Evolutionary conservation across 495 filamentous ascomycete genomes (phyloP).

Genomic region (Apiosordaria backusii): DNA sequence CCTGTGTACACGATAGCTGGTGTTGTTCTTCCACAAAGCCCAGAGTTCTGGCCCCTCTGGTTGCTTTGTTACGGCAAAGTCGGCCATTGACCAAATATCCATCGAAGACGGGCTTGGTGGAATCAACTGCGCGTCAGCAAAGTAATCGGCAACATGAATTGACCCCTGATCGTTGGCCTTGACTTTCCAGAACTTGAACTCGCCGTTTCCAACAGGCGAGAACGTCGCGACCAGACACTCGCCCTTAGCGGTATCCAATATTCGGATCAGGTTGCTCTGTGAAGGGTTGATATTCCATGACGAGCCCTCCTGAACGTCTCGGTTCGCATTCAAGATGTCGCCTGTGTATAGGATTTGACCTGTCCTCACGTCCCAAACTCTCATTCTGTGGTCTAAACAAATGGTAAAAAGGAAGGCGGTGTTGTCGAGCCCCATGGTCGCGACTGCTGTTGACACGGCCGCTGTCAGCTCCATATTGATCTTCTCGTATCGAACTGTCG

Average conservation of each 20-base stretch:
- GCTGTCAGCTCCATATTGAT: constrained; percentile 62
- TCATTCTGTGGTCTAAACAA: constrained; percentile 79
- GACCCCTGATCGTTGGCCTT: constrained; percentile 58
- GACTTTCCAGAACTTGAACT: constrained; percentile 94
- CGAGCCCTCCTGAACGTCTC: constrained; percentile 53
- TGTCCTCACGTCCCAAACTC: constrained; percentile 76
- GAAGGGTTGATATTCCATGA: constrained; percentile 74
- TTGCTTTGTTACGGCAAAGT: constrained; percentile 63
- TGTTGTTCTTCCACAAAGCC: constrained; percentile 84
- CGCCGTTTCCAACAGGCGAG: constrained; percentile 77
- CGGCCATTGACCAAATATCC: constrained; percentile 81
- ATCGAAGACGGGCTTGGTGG: constrained; percentile 67
- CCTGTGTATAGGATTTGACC: constrained; percentile 67
- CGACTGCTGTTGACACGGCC: constrained; percentile 56
- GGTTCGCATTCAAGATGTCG: constrained; percentile 60
- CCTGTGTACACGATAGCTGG: constrained; percentile 67
- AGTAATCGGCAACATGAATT: constrained; percentile 66
- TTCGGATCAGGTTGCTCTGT: constrained; percentile 64
- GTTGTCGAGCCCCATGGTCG: constrained; percentile 42
- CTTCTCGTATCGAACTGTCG: constrained; percentile 62
- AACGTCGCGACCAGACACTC: constrained; percentile 76
- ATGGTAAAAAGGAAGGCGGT: constrained; percentile 70
- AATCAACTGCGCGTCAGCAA: constrained; percentile 55
- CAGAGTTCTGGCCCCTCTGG: constrained; percentile 59
- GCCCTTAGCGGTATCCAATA: constrained; percentile 63